Base-by-base conservation (phyloP, 2,329 filamentous ascomycete genomes). In the Aspergillus sp. region DNA sequence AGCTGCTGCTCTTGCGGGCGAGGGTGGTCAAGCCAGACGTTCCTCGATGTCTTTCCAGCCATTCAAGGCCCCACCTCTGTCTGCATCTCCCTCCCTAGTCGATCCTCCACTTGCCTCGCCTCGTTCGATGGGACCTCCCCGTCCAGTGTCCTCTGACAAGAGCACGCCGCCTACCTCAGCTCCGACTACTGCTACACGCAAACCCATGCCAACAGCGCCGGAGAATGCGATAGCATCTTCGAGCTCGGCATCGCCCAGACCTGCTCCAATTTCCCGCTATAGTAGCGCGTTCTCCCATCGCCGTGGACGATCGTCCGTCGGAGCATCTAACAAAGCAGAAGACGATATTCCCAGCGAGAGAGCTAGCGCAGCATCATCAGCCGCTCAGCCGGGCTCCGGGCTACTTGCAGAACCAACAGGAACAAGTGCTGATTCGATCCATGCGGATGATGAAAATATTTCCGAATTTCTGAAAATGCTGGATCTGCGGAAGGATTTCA, bases 31-130 rank as follows among this genome's bases (percentile, higher is more conserved):
- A 42, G 76, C 76, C 45, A 79, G 89, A 57, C 81, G 88, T 45
- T 83, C 86, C 5, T 96, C 88, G 0, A 80, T 95, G 26, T 94
- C 88, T 0, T 95, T 96, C 59, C 88, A 94, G 57, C 90, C 91
- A 0, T 98, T 98, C 73, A 98, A 98, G 68, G 88, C 90, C 9
- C 91, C 91, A 7, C 94, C 91, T 1, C 74, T 97, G n/a, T 94
- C 90, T 2, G 88, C 86, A 3, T 96, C 90, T 4, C 91, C 90
- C 12, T 74, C 77, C n/a, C 68, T 73, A 29, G 68, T 72, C 4
- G 70, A 74, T 36, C 69, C 76, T 36, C 65, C 69, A 4, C 49
- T 71, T 8, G 69, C 71, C 5, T 81, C 77, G 5, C 78, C 78
- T 29, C 71, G 76, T 50, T 74, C 19, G 19, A 19, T 69, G 27